Evolutionary conservation across 2,329 filamentous ascomycete genomes (phyloP).

Genomic region (Colletotrichum kahawae): DNA sequence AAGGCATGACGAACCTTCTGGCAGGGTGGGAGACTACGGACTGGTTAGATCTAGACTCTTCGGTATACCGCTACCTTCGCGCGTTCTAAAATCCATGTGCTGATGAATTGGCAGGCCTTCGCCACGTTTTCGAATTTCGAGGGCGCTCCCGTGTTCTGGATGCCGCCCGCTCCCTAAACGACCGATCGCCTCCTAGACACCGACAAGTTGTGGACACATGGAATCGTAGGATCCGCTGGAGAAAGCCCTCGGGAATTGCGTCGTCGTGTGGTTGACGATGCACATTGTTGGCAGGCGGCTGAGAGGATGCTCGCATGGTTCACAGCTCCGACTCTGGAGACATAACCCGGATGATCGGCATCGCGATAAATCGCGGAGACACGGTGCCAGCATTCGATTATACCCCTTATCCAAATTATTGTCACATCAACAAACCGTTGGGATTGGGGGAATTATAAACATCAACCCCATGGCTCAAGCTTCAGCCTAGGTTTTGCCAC

Average conservation of each 20-base stretch:
- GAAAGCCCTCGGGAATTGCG: neutral
- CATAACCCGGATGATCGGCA: neutral
- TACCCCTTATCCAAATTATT: neutral
- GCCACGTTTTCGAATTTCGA: slow-evolving; percentile 19
- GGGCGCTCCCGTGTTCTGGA: slow-evolving; percentile 19
- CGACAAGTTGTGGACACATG: neutral
- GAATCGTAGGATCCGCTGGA: neutral
- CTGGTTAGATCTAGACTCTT: slow-evolving; percentile 34
- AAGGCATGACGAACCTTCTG: slow-evolving; percentile 21
- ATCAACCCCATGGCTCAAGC: neutral
- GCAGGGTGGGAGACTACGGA: slow-evolving; percentile 33
- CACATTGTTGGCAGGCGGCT: neutral
- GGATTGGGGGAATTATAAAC: neutral
- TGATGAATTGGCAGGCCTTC: slow-evolving; percentile 18
- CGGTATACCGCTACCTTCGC: slow-evolving; percentile 20
- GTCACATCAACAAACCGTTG: neutral
- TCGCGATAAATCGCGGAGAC: neutral
- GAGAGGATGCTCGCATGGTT: neutral
- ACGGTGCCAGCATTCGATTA: neutral
- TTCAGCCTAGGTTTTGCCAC: neutral
- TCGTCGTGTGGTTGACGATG: neutral
- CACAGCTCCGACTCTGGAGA: neutral
- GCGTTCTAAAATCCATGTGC: neutral
- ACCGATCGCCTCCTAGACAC: neutral
- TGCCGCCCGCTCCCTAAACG: neutral